A percentile compares a stretch with the other conserved stretches of the same genome.
These are phyloP conservation scores for Penicillium parvum DNA, from an alignment of 495 filamentous ascomycete species.

Conservation along the genomic window DNA sequence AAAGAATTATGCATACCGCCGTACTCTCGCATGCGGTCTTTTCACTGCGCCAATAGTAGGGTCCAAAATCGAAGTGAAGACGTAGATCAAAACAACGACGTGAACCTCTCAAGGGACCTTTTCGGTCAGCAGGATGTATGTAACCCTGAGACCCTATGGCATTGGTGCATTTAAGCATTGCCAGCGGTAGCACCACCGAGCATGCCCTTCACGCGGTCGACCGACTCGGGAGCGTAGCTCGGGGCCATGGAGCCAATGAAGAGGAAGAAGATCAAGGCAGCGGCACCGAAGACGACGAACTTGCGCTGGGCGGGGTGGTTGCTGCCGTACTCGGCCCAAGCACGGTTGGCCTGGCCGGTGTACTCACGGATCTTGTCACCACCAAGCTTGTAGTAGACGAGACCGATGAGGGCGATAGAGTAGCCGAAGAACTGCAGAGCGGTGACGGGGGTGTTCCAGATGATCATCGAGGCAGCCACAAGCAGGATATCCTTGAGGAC, in stretches of 20 bases:
- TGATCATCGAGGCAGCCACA: slow-evolving; percentile 79
- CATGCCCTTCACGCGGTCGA: slow-evolving; percentile 39
- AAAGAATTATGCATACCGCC: neutral
- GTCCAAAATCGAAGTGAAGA: neutral
- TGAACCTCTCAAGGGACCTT: too few relatives aligned
- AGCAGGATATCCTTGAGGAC: slow-evolving; percentile 98
- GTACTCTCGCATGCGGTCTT: neutral
- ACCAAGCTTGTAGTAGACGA: slow-evolving; percentile 97
- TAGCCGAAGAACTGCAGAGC: slow-evolving; percentile 91
- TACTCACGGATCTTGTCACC: slow-evolving; percentile 78
- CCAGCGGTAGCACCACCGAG: slow-evolving; percentile 40
- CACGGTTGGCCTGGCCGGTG: slow-evolving; percentile 59
- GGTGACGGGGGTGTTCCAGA: slow-evolving; percentile 82
- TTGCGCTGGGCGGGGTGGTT: slow-evolving; percentile 71
- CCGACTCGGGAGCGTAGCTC: slow-evolving; percentile 37
- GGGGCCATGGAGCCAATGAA: slow-evolving; percentile 58
- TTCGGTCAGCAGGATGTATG: too few relatives aligned
- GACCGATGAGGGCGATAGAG: slow-evolving; percentile 80
- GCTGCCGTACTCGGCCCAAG: slow-evolving; percentile 83
- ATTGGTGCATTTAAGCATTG: slow-evolving; percentile 26
- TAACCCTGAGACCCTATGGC: neutral
- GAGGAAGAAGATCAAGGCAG: slow-evolving; percentile 64
- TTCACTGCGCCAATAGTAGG: neutral
- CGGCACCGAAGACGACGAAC: slow-evolving; percentile 59
- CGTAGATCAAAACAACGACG: too few relatives aligned